Evolutionary conservation across 2,329 filamentous ascomycete species (phyloP).

Genomic region (Tolypocladium album): DNA sequence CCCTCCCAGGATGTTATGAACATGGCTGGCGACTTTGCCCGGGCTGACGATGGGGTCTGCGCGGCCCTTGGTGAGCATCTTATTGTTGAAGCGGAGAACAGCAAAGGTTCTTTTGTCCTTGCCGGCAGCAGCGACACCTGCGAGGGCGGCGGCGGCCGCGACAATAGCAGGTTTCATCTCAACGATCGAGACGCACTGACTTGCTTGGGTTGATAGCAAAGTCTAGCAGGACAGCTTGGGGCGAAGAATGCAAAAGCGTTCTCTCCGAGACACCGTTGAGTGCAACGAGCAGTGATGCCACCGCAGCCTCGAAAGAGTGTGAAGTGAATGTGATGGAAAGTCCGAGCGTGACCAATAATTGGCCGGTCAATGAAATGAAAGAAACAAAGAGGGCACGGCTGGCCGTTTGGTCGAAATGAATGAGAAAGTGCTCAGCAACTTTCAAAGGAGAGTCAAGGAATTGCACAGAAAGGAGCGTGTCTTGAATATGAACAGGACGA

Average conservation of each 20-base stretch:
- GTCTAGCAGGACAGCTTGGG: background rate
- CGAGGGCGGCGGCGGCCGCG: constrained; percentile 25
- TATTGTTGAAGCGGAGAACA: constrained; percentile 60
- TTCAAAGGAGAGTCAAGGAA: constrained; percentile 3
- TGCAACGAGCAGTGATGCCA: constrained; percentile 16
- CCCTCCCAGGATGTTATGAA: constrained; percentile 62
- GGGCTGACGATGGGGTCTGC: constrained; percentile 60
- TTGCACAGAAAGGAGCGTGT: constrained; percentile 5
- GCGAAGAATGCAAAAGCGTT: background rate
- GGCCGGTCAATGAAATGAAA: constrained; percentile 15
- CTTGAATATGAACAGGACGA: constrained; percentile 6
- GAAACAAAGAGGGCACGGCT: constrained; percentile 16
- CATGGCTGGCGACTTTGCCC: constrained; percentile 46
- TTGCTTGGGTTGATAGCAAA: background rate
- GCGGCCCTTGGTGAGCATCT: constrained; percentile 49
- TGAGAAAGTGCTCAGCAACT: constrained; percentile 25
- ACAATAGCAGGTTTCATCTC: constrained; percentile 24
- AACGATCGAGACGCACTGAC: background rate
- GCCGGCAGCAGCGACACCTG: constrained; percentile 25
- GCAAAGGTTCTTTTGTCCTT: constrained; percentile 47
- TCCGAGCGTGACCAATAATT: constrained; percentile 11
- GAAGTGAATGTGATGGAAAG: constrained; percentile 14
- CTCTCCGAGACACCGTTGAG: background rate
- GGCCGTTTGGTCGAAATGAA: constrained; percentile 15
- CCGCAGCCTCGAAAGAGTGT: constrained; percentile 16